A percentile compares a stretch with the other conserved stretches of the same genome.
Evolutionary conservation across 2,329 filamentous ascomycete species (phyloP).

Genomic region (Ophiostoma ulmi): DNA sequence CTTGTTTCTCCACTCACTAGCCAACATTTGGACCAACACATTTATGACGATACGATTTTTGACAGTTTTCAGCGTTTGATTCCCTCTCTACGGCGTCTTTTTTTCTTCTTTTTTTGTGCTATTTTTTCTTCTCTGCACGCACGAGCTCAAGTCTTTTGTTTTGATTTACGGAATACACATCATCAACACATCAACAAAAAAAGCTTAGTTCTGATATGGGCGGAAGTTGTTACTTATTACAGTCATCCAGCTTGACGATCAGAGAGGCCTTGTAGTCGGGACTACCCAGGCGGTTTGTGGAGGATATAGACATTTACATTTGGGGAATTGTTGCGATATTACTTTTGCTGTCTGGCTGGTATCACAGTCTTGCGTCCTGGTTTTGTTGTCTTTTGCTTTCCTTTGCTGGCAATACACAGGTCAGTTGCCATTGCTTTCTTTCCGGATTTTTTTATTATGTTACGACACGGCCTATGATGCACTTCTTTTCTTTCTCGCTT

Average conservation of each 20-base stretch:
- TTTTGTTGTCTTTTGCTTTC: slow-evolving; percentile 12
- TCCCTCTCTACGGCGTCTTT: slow-evolving; percentile 20
- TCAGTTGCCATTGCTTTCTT: not conserved
- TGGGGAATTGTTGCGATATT: not conserved
- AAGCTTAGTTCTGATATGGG: slow-evolving; percentile 4
- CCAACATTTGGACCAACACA: not conserved
- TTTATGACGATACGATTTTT: slow-evolving; percentile 23
- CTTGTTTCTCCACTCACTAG: not conserved
- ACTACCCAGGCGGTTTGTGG: slow-evolving; percentile 21
- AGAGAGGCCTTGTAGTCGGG: slow-evolving; percentile 18
- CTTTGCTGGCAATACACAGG: slow-evolving; percentile 7
- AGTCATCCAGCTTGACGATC: not conserved
- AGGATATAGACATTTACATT: slow-evolving; percentile 8
- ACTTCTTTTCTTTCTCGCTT: slow-evolving; percentile 34
- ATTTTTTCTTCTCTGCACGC: slow-evolving; percentile 2
- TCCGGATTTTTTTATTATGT: slow-evolving; percentile 10
- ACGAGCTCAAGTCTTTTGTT: not conserved
- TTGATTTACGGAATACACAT: slow-evolving; percentile 16
- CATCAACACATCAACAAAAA: slow-evolving; percentile 6
- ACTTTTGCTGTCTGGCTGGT: slow-evolving; percentile 7
- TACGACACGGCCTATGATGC: slow-evolving; percentile 40
- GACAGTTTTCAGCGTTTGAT: slow-evolving; percentile 22
- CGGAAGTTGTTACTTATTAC: slow-evolving; percentile 9
- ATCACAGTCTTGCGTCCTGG: not conserved
- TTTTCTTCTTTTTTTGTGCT: not conserved